phyloP scores from a whole-genome alignment of 768 basidiomycete genomes.

The Mycena kentingensis region DNA sequence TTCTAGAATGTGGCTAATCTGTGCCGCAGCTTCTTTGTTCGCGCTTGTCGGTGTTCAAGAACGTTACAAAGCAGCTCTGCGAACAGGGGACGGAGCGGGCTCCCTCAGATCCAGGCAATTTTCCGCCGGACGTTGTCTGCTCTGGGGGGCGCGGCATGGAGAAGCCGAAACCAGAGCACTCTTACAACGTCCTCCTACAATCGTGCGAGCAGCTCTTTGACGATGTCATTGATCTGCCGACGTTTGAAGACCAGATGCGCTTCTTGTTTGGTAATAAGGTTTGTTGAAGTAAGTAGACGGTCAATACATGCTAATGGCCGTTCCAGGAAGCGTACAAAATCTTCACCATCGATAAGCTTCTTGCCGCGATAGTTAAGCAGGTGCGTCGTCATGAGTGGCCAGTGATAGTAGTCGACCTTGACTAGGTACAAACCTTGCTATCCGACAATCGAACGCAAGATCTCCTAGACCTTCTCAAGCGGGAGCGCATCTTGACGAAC shows the following conservation, averaged over 20 bases:
- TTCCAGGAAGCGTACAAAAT: slow-evolving; percentile 76
- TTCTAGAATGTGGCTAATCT: slow-evolving; percentile 5
- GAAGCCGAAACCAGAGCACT: slow-evolving; percentile 64
- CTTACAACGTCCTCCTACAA: slow-evolving; percentile 81
- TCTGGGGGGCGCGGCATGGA: too few species aligned
- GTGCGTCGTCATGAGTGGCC: slow-evolving; percentile 35
- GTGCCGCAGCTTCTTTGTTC: slow-evolving; percentile 71
- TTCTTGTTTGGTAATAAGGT: slow-evolving; percentile 85
- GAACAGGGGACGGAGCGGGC: slow-evolving; percentile 25
- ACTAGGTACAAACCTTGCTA: slow-evolving; percentile 66
- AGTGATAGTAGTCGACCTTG: not conserved
- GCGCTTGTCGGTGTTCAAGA: slow-evolving; percentile 78
- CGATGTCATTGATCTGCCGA: slow-evolving; percentile 82
- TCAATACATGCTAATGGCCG: not conserved
- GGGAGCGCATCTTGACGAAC: slow-evolving; percentile 57
- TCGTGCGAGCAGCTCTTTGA: slow-evolving; percentile 91
- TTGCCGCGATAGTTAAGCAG: slow-evolving; percentile 88
- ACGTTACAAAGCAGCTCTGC: slow-evolving; percentile 55
- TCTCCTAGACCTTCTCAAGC: slow-evolving; percentile 67
- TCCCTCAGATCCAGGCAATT: slow-evolving; percentile 33
- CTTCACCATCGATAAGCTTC: slow-evolving; percentile 92
- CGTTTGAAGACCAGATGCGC: slow-evolving; percentile 91
- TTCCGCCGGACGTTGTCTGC: slow-evolving; percentile 31
- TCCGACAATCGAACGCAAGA: slow-evolving; percentile 72
- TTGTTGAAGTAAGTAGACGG: slow-evolving; percentile 1